Evolutionary conservation across 345 rosid genomes (phyloP), one percentile per base, ranked within the genome.

Genomic region (Anacardium occidentale): DNA sequence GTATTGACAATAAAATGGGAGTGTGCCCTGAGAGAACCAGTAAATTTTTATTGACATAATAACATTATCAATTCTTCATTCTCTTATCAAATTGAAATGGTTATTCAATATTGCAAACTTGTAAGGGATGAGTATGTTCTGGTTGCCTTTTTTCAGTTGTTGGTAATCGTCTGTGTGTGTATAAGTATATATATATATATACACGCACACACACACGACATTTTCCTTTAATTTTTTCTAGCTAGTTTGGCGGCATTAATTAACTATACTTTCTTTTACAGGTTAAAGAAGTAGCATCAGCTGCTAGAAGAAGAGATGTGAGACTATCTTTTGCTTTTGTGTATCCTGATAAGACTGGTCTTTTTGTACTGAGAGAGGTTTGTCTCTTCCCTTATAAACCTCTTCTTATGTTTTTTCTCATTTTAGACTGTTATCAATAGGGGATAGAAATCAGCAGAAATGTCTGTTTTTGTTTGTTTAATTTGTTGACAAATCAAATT

Each of bases 271-370:
- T n/a, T 74, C 55, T 24, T 21, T 66, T 73, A 22, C 76, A 88
- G 99, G 97, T 94, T 47, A 90, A 89, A 79, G 99, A 94, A 86
- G 96, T 94, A 44, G 89, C 90, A 65, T 88, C 91, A 2, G 96
- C 89, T 61, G 98, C 99, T 73, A 90, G 94, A 79, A 90, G 92
- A 85, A 89, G 89, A 78, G 89, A 87, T 78, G 98, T 94, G n/a
- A 88, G 87, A 72, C 82, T 94, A 59, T 90, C 98, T 5, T 94
- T 94, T 80, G 97, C 98, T 40, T 89, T 94, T 77, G 97, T 92
- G 26, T 92, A 89, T 89, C 96, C 97, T 0, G 92, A 87, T 80
- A 88, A 85, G 74, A 81, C 76, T 32, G 98, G 98, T 12, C 91
- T 90, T 73, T 92, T 88, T 75, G 80, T 84, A 56, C 83, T 89